Evolutionary conservation across 176 grass and related monocot species (phyloP), one percentile per base, ranked within the genome.

Genomic region (Aegilops sharonensis): DNA sequence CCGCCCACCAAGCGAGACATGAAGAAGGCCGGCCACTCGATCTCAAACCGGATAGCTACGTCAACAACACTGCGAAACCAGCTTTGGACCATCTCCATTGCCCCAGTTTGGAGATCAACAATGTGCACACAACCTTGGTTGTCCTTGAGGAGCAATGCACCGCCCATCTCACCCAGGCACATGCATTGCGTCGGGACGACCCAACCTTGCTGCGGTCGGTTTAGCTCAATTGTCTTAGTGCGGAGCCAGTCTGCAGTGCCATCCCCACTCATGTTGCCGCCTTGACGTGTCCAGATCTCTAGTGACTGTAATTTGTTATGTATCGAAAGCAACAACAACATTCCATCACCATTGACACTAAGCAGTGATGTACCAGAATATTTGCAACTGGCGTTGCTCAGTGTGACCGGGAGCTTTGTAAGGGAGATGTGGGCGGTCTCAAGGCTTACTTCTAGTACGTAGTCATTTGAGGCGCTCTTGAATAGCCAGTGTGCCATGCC

Each of bases 291-390:
- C 56, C 56, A 60, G 6, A 60, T 60, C 56, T n/a, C 56, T n/a
- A n/a, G 6, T 2, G 7, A n/a, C 6, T 0, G 17, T 2, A 21
- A 9, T 60, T n/a, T 20, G 0, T 8, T 1, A n/a, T 60, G 8
- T 60, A 60, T 1, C 7, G 20, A 60, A 60, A 60, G 56, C 56
- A 60, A 60, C 20, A n/a, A n/a, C 2, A 60, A n/a, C 20, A 3
- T 60, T 18, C 56, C 20, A 1, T 60, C 56, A n/a, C 20, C 3
- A n/a, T 20, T n/a, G 56, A 60, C 56, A 9, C 20, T 60, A n/a
- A 60, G 56, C 20, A 21, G 56, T 60, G 56, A 54, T 54, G 50
- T 6, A 18, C 15, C 15, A 54, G 50, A 18, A 18, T 0, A 18
- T 54, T 2, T 54, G 15, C 15, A 54, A 18, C 50, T 1, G 50